Evolutionary conservation across 345 rosid species (phyloP), one percentile per base, ranked within the genome.

Genomic region (Camelina sativa): DNA sequence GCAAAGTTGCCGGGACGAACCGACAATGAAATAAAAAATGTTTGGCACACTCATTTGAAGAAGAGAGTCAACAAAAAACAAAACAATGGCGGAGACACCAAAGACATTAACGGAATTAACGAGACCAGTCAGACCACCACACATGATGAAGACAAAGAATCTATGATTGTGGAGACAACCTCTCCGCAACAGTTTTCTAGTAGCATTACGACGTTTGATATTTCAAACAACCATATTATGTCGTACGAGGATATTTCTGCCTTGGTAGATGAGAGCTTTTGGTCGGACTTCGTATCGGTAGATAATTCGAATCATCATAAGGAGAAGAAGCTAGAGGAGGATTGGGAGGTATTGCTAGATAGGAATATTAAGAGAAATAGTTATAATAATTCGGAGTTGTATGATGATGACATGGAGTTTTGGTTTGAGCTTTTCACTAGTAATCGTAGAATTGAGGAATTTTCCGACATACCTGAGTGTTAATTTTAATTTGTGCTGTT

Each of bases 1-100:
- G 92, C 92, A 25, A 81, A 68, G 52, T 78, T 91, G 56, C 97
- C 92, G 6, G 97, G 95, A 73, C 66, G 97, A 43, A 91, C 97
- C 1, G 97, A 91, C 87, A 91, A 91, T 11, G 93, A 88, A 79
- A 91, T 91, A 11, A 91, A 91, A 76, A 91, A 91, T 30, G 91
- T 88, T 20, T 91, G 97, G 97, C 88, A 91, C 60, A 91, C 92
- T 63, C 89, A 87, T 75, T 74, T 91, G 78, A 91, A 89, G 77
- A 91, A 91, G 75, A 82, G 88, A 62, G 60, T 85, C 9, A 74
- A 80, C 50, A 82, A 89, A 67, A 65, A 6, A 6, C 72, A n/a
- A 76, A 69, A 62, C 30, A 62, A 7, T 55, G 80, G 48, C 80
- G 71, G 79, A 76, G 79, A 63, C 44, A 70, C 59, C 75, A 76